Percentiles rank a stretch among this genome's conserved stretches.
Evolutionary conservation across 140 eudicot genomes (phyloP).

Genomic region (Senecio squalidus): DNA sequence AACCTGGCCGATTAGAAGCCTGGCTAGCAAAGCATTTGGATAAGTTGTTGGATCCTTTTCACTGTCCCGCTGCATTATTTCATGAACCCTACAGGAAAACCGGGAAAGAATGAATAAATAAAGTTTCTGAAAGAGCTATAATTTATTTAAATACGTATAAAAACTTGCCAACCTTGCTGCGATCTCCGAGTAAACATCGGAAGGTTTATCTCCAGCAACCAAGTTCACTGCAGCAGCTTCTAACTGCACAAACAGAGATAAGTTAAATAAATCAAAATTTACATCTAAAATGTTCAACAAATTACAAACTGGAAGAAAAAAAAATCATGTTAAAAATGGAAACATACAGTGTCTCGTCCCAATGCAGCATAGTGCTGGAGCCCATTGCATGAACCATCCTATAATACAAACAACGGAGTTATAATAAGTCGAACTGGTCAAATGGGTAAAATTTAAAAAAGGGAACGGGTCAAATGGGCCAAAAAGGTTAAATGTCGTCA

Average conservation of each 20-base stretch:
- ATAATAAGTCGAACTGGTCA: neutral
- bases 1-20: constrained; percentile 78
- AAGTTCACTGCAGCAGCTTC: constrained; percentile 98
- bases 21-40: constrained; percentile 82
- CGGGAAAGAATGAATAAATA: neutral
- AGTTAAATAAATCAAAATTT: neutral
- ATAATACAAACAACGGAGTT: constrained; percentile 10
- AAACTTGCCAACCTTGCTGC: constrained; percentile 60
- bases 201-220: constrained; percentile 88
- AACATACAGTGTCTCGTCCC: constrained; percentile 86
- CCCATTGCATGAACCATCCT: constrained; percentile 99
- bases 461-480: neutral
- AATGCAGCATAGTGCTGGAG: constrained; percentile 97
- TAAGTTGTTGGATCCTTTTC: constrained; percentile 59
- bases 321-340: neutral
- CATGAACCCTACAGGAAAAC: constrained; percentile 64
- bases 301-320: neutral
- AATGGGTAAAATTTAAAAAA: neutral
- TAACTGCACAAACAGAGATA: constrained; percentile 37
- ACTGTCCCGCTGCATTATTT: constrained; percentile 78
- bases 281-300: neutral
- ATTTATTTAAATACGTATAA: too few relatives aligned
- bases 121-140: too few relatives aligned
- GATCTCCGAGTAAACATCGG: constrained; percentile 94
- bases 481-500: neutral